Conservation (phyloP, 345 rosid genomes). For the Limnanthes douglasii region DNA sequence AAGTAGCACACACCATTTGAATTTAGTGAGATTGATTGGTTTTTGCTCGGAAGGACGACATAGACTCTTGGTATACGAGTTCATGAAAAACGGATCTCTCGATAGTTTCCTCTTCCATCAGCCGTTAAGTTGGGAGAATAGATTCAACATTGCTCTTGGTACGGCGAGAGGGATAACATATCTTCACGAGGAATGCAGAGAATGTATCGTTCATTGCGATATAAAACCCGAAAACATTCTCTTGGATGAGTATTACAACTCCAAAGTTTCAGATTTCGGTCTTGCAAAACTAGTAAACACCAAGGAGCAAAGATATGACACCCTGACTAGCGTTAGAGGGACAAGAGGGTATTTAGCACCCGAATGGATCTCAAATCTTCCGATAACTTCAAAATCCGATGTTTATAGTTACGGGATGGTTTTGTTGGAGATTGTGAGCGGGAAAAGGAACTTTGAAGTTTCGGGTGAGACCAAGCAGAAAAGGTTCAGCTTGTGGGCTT, state of each 20-base stretch:
- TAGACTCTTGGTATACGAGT: conserved; percentile 43
- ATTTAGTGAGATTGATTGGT: conserved; percentile 41
- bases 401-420: conserved; percentile 57
- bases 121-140: conserved; percentile 24
- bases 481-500: conserved; percentile 49
- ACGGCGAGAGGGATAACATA: conserved; percentile 37
- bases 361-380: conserved; percentile 36
- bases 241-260: conserved; percentile 28
- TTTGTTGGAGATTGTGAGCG: conserved; percentile 38
- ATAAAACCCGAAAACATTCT: conserved; percentile 55
- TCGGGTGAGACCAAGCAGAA: conserved; percentile 22
- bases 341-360: conserved; percentile 43
- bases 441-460: conserved; percentile 27
- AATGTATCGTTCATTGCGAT: conserved; percentile 31
- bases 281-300: conserved; percentile 26
- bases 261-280: conserved; percentile 48
- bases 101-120: conserved; percentile 35
- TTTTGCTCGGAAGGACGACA: conserved; percentile 41
- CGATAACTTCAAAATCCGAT: conserved; percentile 37
- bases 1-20: conserved; percentile 53
- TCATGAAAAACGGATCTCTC: conserved; percentile 38
- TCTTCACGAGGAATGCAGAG: conserved; percentile 51
- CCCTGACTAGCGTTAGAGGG: conserved; percentile 21
- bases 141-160: conserved; percentile 36
- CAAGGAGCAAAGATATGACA: conserved; percentile 15